Evolutionary conservation across 495 filamentous ascomycete genomes (phyloP).

Genomic region (Penicillium mononematosum): DNA sequence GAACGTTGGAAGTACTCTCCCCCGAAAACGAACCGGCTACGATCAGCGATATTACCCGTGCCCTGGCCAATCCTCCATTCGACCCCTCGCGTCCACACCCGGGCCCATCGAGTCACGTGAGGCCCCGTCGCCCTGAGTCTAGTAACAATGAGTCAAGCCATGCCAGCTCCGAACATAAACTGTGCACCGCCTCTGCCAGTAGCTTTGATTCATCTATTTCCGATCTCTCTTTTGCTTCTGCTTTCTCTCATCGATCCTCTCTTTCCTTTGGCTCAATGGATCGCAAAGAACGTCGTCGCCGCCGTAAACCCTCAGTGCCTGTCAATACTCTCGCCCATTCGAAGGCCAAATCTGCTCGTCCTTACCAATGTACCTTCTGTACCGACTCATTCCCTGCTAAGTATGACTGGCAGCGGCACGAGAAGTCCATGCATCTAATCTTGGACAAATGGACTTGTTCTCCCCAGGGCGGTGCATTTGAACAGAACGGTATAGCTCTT

Average conservation of each 20-base stretch:
- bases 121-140: conserved; percentile 49
- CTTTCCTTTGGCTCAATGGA: conserved; percentile 67
- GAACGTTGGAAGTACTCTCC: conserved; percentile 86
- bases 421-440: conserved; percentile 80
- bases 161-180: conserved; percentile 56
- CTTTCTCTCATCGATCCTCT: conserved; percentile 65
- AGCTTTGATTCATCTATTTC: conserved; percentile 65
- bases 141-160: conserved; percentile 63
- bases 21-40: conserved; percentile 85
- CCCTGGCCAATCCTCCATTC: conserved; percentile 61
- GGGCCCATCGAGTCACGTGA: conserved; percentile 41
- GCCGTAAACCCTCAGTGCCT: conserved; percentile 55
- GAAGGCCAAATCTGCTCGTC: conserved; percentile 41
- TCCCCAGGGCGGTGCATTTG: conserved; percentile 50
- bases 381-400: conserved; percentile 84
- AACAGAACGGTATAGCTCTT: conserved; percentile 39
- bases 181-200: conserved; percentile 67
- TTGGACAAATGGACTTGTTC: conserved; percentile 88
- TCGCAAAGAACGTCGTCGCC: conserved; percentile 68
- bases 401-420: conserved; percentile 89
- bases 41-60: conserved; percentile 73
- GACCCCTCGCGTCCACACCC: conserved; percentile 50
- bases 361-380: conserved; percentile 92
- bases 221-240: conserved; percentile 68
- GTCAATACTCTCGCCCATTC: conserved; percentile 45